Percentiles rank a stretch among this genome's conserved stretches.
Evolutionary conservation across 805 yeast genomes (phyloP).

Genomic region (Kazachstania bromeliacearum): DNA sequence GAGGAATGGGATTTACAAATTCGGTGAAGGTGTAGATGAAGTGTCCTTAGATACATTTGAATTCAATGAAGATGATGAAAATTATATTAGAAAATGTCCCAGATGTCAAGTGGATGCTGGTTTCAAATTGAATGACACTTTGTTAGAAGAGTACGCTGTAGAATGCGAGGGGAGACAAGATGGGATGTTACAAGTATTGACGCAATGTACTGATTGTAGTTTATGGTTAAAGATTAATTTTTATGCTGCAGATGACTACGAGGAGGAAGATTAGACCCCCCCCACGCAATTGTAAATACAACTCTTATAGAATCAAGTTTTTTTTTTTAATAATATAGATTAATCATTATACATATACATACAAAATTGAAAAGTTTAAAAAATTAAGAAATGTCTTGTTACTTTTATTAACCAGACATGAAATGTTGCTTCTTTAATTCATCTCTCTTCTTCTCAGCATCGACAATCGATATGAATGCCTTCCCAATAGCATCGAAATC

Average conservation of each 20-base stretch:
- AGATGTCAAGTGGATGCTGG: constrained; percentile 48
- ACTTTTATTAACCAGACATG: constrained; percentile 1
- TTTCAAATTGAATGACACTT: constrained; percentile 51
- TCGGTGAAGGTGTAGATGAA: constrained; percentile 63
- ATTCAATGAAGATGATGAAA: constrained; percentile 27
- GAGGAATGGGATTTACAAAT: constrained; percentile 28
- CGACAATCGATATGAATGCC: constrained; percentile 55
- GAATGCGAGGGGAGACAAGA: constrained; percentile 20
- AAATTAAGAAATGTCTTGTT: too few species aligned
- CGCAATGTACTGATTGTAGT: constrained; percentile 79
- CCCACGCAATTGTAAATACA: too few species aligned
- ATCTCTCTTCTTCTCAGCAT: constrained; percentile 38
- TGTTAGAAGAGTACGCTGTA: constrained; percentile 46
- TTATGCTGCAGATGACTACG: constrained; percentile 33
- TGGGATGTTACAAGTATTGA: constrained; percentile 53
- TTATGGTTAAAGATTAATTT: constrained; percentile 70
- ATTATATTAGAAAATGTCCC: constrained; percentile 48
- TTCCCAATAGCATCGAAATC: constrained; percentile 64
- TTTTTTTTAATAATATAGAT: too few species aligned
- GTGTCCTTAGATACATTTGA: constrained; percentile 56
- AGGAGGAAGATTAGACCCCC: constrained; percentile 2
- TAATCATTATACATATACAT: too few species aligned
- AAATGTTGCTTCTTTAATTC: constrained; percentile 1
- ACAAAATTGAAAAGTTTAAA: too few species aligned
- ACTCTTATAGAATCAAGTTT: too few species aligned